Conservation (phyloP, 176 grass and related monocot genomes). For the Triticum turgidum region DNA sequence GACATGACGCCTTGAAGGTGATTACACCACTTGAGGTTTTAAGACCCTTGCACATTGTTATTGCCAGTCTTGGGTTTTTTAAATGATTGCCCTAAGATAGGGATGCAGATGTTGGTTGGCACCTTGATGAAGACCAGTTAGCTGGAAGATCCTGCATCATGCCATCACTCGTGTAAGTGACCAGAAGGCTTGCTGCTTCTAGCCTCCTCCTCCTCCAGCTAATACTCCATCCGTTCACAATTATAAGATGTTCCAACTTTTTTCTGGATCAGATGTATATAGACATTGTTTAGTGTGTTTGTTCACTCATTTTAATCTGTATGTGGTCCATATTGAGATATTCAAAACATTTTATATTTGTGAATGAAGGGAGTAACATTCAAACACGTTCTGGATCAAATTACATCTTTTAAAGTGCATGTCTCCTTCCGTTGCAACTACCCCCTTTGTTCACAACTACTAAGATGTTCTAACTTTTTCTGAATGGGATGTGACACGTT, state of each 20-base stretch:
- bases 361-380: not conserved
- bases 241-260: no score
- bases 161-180: not conserved
- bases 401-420: not conserved
- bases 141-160: not conserved
- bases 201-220: not conserved
- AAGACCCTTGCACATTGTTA: not conserved
- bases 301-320: no score
- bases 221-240: not conserved
- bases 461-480: no score
- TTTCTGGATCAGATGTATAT: no score
- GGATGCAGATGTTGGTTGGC: not conserved
- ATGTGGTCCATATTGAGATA: no score
- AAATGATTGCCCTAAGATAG: not conserved
- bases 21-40: conserved; percentile 37
- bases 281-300: no score
- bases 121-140: not conserved
- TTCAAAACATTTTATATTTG: no score
- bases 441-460: no score
- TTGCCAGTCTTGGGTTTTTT: not conserved
- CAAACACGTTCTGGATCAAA: not conserved
- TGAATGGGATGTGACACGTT: no score
- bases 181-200: not conserved
- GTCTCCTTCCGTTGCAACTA: not conserved
- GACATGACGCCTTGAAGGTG: conserved; percentile 52